Conservation (phyloP, 2,329 filamentous ascomycete species). For the Colletotrichum simmondsii region DNA sequence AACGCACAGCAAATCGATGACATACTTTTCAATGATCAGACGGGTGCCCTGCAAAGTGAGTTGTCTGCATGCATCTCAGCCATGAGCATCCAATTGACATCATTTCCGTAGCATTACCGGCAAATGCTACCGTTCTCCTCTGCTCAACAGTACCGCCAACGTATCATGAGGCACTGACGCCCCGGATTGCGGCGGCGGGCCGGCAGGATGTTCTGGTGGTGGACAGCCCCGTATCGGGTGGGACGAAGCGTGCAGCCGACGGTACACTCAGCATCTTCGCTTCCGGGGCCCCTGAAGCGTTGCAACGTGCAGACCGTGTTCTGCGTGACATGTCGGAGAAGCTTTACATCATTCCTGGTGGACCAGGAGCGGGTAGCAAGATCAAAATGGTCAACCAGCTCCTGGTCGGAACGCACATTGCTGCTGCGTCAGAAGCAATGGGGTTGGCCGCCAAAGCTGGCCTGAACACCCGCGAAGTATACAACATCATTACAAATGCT, state of each 20-base stretch:
- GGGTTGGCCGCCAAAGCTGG: constrained; percentile 60
- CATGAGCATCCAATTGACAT: background rate
- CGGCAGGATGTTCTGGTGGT: constrained; percentile 60
- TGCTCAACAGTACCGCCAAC: constrained; percentile 50
- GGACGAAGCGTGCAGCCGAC: constrained; percentile 73
- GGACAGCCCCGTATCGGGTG: constrained; percentile 79
- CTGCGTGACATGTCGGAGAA: constrained; percentile 68
- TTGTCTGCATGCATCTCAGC: background rate
- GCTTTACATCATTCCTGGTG: constrained; percentile 61
- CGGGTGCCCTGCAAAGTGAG: constrained; percentile 38
- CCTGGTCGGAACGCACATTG: constrained; percentile 62
- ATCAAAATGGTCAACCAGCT: constrained; percentile 66
- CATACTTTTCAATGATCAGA: constrained; percentile 44
- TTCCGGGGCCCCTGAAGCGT: constrained; percentile 59
- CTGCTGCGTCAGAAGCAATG: constrained; percentile 62
- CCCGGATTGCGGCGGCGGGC: constrained; percentile 26
- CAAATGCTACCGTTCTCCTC: constrained; percentile 39
- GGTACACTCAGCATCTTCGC: constrained; percentile 77
- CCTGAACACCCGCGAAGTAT: constrained; percentile 50
- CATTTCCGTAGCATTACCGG: constrained; percentile 25
- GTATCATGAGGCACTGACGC: constrained; percentile 31
- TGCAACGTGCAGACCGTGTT: constrained; percentile 63
- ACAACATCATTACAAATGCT: constrained; percentile 42
- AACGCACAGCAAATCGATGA: constrained; percentile 46
- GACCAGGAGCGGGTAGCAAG: constrained; percentile 61